Base-by-base conservation (phyloP, 2,329 filamentous ascomycete genomes). In the Byssochlamys sp. region DNA sequence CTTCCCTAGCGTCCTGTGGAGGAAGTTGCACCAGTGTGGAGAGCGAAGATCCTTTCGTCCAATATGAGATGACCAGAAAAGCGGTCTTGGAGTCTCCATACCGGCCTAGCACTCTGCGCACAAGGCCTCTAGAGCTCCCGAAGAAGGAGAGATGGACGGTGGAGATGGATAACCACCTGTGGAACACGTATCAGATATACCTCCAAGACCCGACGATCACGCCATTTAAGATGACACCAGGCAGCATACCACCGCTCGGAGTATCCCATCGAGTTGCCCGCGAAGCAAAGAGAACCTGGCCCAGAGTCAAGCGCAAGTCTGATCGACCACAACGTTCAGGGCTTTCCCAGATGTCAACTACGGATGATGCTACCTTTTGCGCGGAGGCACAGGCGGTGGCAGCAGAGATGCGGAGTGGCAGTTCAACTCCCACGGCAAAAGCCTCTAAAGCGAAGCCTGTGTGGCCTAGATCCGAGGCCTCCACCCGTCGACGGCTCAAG, bases 121-220 rank as follows among this genome's bases (percentile, higher is more conserved):
- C 60, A 10, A 61, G 67, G 55, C 60, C 70, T n/a, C 62, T 67
- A 12, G 59, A 59, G 26, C 52, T 61, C 27, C 63, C 59, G 55
- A 63, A 63, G 53, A 69, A 61, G 62, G 62, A 66, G 65, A 66
- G 68, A 48, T 87, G 84, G 80, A 84, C 80, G 4, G 73, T 79
- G 50, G 82, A 84, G 55, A 86, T 85, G 83, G 84, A 87, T 66
- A 78, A 81, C 57, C 84, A 87, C 65, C 71, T 87, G 31, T 86
- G 84, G 84, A 81, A 83, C 66, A 84, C 82, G 7, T 87, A 85
- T 70, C 81, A 85, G 72, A 76, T 79, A 55, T 86, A 85, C 67
- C 73, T 86, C n/a, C 81, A 84, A 60, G 83, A 86, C 67, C 84
- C 84, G 24, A 83, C 81, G 2, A 79, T 86, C 53, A 87, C 84